A percentile compares a stretch with the other conserved stretches of the same genome.
phyloP scores from a whole-genome alignment of 208 protist species.

The Wallacemonas sp. region DNA sequence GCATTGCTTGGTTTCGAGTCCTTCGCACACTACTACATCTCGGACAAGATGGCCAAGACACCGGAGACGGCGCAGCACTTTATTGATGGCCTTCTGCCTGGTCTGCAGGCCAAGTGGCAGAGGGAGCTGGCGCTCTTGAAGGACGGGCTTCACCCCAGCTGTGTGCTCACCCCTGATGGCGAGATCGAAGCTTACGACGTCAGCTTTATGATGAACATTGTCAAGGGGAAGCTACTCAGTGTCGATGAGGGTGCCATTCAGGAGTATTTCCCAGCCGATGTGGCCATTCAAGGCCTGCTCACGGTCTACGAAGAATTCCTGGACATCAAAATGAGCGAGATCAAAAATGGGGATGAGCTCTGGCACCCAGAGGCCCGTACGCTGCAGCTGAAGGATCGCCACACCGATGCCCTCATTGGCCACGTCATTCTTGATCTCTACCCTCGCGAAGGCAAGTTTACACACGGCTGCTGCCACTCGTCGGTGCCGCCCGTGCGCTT shows the following conservation, averaged over 20 bases:
- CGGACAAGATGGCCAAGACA: slow-evolving; percentile 83
- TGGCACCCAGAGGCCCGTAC: slow-evolving; percentile 73
- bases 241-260: slow-evolving; percentile 83
- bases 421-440: slow-evolving; percentile 86
- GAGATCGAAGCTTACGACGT: slow-evolving; percentile 71
- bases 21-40: slow-evolving; percentile 70
- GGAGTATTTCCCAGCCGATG: slow-evolving; percentile 86
- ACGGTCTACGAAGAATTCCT: slow-evolving; percentile 86
- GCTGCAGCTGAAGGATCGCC: slow-evolving; percentile 70
- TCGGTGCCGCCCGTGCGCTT: slow-evolving; percentile 69
- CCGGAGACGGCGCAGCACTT: slow-evolving; percentile 62
- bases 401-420: slow-evolving; percentile 53
- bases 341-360: slow-evolving; percentile 69
- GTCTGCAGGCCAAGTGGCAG: slow-evolving; percentile 78
- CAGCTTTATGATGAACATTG: slow-evolving; percentile 80
- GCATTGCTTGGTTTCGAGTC: slow-evolving; percentile 60
- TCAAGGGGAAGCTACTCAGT: slow-evolving; percentile 78
- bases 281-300: slow-evolving; percentile 76
- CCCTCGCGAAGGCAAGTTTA: slow-evolving; percentile 85
- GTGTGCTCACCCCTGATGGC: slow-evolving; percentile 54
- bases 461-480: slow-evolving; percentile 81
- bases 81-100: slow-evolving; percentile 63
- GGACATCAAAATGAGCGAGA: slow-evolving; percentile 68
- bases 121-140: slow-evolving; percentile 65
- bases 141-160: slow-evolving; percentile 65